Evolutionary conservation across 805 yeast genomes (phyloP), one percentile per base, ranked within the genome.

Genomic region (Saccharomyces paradoxus): DNA sequence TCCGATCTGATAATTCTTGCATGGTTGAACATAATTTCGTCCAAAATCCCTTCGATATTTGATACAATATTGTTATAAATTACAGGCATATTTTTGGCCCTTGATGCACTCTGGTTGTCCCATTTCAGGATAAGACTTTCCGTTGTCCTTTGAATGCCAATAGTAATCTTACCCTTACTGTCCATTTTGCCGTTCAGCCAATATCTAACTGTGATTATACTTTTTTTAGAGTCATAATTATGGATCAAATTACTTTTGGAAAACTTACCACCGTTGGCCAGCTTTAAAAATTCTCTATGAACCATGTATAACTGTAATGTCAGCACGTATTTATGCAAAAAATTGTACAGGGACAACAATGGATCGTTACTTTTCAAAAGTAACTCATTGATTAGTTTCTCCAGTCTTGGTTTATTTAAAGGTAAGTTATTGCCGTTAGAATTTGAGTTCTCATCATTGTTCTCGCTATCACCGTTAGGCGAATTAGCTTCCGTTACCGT

Each of bases 11-110:
- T 65, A 12, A 70, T 57, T 52, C 66, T 68, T 1, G 71, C 58
- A 54, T 70, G 74, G 48, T 69, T 69, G 52, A 66, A 69, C 63
- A 68, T 69, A 22, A 68, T 69, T 50, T 69, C 71, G 51, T 68
- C 68, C 9, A 70, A 51, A n/a, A 68, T 63, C 41, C 60, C 59
- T 51, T 67, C 71, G 32, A 69, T 52, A 55, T 69, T 68, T 26
- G 58, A 59, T 46, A 66, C 50, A 29, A 66, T 58, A 50, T 62
- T 60, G 14, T 57, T 55, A 53, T 69, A 64, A 26, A 59, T 56
- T n/a, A 59, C 55, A 8, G 65, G 63, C 50, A 66, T 61, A 8
- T 56, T 53, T 26, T 46, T 52, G 3, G 60, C 56, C 22, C 57
- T 58, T 21, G 37, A 49, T 7, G 63, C 62, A 26, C 50, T 52